These are phyloP conservation scores for Irpex lacteus DNA, from an alignment of 1,284 basidiomycete species.

Conservation along the genomic window DNA sequence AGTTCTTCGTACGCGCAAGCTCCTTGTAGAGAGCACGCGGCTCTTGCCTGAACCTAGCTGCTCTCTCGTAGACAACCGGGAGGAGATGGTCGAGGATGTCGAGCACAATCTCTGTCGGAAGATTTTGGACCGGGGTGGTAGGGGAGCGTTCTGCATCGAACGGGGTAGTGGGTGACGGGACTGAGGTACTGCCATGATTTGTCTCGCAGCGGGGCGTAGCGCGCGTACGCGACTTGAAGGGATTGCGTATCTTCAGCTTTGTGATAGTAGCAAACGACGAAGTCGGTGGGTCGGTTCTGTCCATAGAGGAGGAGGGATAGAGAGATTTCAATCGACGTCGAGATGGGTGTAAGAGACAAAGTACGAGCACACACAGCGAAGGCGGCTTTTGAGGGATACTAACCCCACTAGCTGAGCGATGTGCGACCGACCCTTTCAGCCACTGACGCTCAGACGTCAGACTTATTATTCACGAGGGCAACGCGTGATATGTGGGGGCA, in stretches of 20 bases:
- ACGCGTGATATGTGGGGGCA: not conserved
- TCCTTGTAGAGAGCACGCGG: slow-evolving; percentile 9
- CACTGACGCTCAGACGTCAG: not conserved
- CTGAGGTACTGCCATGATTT: slow-evolving; percentile 7
- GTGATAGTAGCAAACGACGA: slow-evolving; percentile 3
- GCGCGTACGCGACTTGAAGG: slow-evolving; percentile 2
- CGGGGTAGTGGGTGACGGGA: slow-evolving; percentile 9
- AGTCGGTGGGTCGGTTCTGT: slow-evolving; percentile 6
- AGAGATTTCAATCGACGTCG: slow-evolving; percentile 1
- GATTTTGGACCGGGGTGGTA: slow-evolving; percentile 12
- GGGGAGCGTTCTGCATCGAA: slow-evolving; percentile 6
- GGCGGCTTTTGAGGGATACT: slow-evolving; percentile 1
- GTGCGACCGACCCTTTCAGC: not conserved
- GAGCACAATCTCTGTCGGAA: slow-evolving; percentile 14
- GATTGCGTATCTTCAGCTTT: slow-evolving; percentile 4
- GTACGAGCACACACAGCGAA: slow-evolving; percentile 3
- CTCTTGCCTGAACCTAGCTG: slow-evolving; percentile 3
- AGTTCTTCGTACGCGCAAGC: not conserved
- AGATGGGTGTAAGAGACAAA: not conserved
- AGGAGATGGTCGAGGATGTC: slow-evolving; percentile 12
- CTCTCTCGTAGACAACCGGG: slow-evolving; percentile 10
- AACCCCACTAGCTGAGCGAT: not conserved
- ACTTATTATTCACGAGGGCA: not conserved
- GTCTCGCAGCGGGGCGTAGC: slow-evolving; percentile 6
- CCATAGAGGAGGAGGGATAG: slow-evolving; percentile 5